A percentile compares a stretch with the other conserved stretches of the same genome.
Conservation (phyloP, 805 yeast species). For the Metschnikowia gruessii region DNA sequence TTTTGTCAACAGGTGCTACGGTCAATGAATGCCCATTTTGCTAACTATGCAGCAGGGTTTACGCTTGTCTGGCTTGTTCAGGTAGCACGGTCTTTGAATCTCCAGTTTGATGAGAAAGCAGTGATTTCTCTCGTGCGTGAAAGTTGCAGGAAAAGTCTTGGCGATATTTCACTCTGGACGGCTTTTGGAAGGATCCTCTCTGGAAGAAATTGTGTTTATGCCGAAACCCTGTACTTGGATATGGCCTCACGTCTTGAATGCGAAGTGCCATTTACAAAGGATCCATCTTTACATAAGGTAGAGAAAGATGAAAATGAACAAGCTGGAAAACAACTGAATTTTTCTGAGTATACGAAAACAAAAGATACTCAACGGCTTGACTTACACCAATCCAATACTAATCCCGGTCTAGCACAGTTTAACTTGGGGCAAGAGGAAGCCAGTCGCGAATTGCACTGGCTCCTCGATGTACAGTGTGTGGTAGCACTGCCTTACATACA, state of each 20-base stretch:
- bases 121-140: slow-evolving; percentile 6
- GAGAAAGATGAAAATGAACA: too few species aligned
- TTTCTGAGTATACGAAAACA: too few species aligned
- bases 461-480: slow-evolving; percentile 14
- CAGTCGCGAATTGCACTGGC: slow-evolving; percentile 15
- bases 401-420: too few species aligned
- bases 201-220: neutral
- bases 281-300: neutral
- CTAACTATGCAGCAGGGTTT: slow-evolving; percentile 39
- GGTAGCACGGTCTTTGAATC: slow-evolving; percentile 5
- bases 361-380: neutral
- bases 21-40: slow-evolving; percentile 35
- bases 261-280: neutral
- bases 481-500: slow-evolving; percentile 14
- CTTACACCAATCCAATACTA: too few species aligned
- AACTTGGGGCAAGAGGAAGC: neutral
- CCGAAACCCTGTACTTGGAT: neutral
- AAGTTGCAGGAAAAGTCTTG: slow-evolving; percentile 13
- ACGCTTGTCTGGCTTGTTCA: slow-evolving; percentile 31
- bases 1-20: slow-evolving; percentile 22
- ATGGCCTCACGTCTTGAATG: neutral
- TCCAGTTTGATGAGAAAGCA: slow-evolving; percentile 12
- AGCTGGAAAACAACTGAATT: too few species aligned
- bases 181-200: slow-evolving; percentile 10
- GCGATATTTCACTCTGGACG: slow-evolving; percentile 23